Conservation (phyloP, 1,284 basidiomycete genomes). For the Trichosporon asahii region DNA sequence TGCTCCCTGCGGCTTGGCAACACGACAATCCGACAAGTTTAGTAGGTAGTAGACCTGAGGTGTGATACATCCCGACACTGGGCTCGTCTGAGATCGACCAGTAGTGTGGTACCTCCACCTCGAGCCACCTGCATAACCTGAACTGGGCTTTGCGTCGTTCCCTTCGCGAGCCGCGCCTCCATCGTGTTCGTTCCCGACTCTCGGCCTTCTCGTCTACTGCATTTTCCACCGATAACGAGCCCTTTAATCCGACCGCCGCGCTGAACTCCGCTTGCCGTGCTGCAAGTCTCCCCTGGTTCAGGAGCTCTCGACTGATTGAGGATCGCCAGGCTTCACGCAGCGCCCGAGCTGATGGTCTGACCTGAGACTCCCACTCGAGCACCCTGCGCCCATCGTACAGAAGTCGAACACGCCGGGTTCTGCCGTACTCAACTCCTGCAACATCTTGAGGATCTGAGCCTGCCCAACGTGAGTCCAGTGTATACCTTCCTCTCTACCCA, state of each 20-base stretch:
- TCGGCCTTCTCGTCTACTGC: neutral
- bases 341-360: neutral
- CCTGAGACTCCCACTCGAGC: neutral
- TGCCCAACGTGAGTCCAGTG: neutral
- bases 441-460: neutral
- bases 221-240: neutral
- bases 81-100: neutral
- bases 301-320: neutral
- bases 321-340: neutral
- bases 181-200: neutral
- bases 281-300: neutral
- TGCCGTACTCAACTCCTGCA: neutral
- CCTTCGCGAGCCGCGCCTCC: neutral
- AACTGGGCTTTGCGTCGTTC: neutral
- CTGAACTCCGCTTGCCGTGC: neutral
- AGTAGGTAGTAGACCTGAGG: no score
- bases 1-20: neutral
- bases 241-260: neutral
- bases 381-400: neutral
- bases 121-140: neutral
- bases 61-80: neutral
- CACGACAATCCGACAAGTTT: no score
- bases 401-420: neutral
- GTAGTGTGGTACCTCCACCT: slow-evolving; percentile 1
- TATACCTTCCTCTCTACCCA: neutral